Evolutionary conservation across 1,284 basidiomycete genomes (phyloP).

Genomic region (Ceraceosorus bombacis): DNA sequence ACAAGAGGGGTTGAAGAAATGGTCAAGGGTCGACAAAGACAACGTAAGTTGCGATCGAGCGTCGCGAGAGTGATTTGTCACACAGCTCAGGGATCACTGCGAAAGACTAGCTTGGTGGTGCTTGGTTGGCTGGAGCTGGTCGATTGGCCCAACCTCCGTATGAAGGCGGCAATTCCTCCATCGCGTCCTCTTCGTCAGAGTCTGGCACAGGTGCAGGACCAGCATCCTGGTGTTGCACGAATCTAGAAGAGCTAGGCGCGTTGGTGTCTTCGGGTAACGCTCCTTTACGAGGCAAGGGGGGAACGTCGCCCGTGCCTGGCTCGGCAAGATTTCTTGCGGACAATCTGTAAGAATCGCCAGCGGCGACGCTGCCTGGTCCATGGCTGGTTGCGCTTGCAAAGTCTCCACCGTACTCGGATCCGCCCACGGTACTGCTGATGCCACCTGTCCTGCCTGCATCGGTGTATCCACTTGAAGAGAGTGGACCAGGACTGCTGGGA

Average conservation of each 20-base stretch:
- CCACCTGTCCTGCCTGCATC: slow-evolving; percentile 12
- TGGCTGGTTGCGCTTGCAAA: neutral
- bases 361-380: slow-evolving; percentile 1
- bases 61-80: no score
- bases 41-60: no score
- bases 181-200: neutral
- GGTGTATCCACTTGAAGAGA: slow-evolving; percentile 7
- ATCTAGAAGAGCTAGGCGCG: neutral
- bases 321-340: neutral
- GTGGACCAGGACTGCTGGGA: neutral
- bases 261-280: slow-evolving; percentile 1
- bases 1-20: no score
- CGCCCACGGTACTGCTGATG: slow-evolving; percentile 11
- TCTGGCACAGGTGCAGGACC: neutral
- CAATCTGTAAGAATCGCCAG: slow-evolving; percentile 3
- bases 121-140: no score
- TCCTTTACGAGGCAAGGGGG: slow-evolving; percentile 7
- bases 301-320: slow-evolving; percentile 4
- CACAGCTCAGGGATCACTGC: no score
- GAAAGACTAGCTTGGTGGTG: no score
- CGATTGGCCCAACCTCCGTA: neutral
- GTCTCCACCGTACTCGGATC: slow-evolving; percentile 13
- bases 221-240: neutral
- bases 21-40: no score
- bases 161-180: neutral